These are phyloP conservation scores for Extremus antarcticus DNA, from an alignment of 495 filamentous ascomycete genomes.

Conservation along the genomic window DNA sequence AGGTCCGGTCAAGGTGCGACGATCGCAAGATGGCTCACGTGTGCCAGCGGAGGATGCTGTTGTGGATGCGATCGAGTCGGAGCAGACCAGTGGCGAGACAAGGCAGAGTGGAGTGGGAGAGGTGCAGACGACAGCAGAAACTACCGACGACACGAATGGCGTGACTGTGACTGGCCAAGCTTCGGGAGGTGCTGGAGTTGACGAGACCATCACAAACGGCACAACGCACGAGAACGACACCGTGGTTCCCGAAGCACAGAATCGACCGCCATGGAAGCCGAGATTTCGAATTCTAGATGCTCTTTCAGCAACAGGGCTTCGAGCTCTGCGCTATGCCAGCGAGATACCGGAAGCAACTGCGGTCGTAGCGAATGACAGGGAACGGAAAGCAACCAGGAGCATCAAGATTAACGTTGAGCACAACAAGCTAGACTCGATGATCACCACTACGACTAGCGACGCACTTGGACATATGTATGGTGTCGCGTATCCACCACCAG, in stretches of 20 bases:
- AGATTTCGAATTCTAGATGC: conserved; percentile 82
- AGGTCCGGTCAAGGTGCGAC: conserved; percentile 6
- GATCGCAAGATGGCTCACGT: conserved; percentile 6
- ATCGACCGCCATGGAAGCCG: conserved; percentile 4
- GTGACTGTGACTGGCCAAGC: background rate
- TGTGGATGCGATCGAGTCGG: background rate
- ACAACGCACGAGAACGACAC: background rate
- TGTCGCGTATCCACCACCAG: conserved; percentile 21
- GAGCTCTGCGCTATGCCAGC: conserved; percentile 81
- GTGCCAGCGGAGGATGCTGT: background rate
- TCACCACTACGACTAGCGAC: conserved; percentile 64
- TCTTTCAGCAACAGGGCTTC: conserved; percentile 84
- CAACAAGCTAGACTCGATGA: conserved; percentile 60
- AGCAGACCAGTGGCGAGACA: background rate
- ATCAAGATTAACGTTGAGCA: conserved; percentile 76
- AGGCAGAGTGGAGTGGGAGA: background rate
- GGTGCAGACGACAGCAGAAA: background rate
- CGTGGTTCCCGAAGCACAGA: background rate
- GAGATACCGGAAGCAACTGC: conserved; percentile 75
- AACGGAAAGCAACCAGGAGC: conserved; percentile 60
- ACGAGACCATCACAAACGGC: background rate
- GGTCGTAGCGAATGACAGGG: conserved; percentile 83
- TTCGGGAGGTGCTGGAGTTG: background rate
- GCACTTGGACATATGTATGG: conserved; percentile 85
- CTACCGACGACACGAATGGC: background rate